These are phyloP conservation scores for Aspergillus chevalieri DNA, from an alignment of 2,329 filamentous ascomycete genomes.

Conservation along the genomic window DNA sequence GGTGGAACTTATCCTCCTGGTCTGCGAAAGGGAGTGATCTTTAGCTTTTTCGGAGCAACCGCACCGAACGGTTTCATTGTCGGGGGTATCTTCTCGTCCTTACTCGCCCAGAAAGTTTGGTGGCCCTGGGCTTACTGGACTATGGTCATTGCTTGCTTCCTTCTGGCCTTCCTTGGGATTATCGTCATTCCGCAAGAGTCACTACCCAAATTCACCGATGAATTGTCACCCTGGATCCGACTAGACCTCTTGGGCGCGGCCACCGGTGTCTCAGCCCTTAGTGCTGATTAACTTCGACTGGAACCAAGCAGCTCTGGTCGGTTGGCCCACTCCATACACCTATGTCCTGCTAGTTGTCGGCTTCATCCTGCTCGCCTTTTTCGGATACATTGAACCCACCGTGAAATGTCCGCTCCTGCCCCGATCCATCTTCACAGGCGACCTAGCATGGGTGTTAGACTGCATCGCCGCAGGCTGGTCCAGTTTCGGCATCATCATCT, in stretches of 20 bases:
- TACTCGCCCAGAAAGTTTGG: constrained; percentile 39
- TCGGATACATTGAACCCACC: constrained; percentile 47
- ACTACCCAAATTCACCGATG: constrained; percentile 3
- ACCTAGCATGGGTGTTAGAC: constrained; percentile 51
- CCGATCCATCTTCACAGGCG: constrained; percentile 42
- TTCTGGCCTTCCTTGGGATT: constrained; percentile 31
- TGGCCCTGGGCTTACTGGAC: constrained; percentile 50
- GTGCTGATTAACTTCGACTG: constrained; percentile 60
- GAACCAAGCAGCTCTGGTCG: constrained; percentile 56
- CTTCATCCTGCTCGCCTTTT: constrained; percentile 46
- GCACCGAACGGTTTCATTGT: constrained; percentile 42
- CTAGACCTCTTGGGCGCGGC: constrained; percentile 34
- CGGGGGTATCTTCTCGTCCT: constrained; percentile 34
- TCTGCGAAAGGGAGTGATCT: constrained; percentile 53
- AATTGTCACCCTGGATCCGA: constrained; percentile 8
- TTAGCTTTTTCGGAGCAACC: constrained; percentile 46
- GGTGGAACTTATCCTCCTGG: constrained; percentile 53
- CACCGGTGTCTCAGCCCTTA: constrained; percentile 50
- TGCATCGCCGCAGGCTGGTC: constrained; percentile 51
- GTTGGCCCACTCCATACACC: constrained; percentile 51
- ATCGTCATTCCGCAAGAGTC: constrained; percentile 10
- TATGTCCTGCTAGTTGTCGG: constrained; percentile 52
- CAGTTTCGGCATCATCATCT: constrained; percentile 49
- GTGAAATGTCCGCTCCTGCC: constrained; percentile 51
- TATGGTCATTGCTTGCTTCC: constrained; percentile 36